These are phyloP conservation scores for Chaetomiaceae sp. DNA, from an alignment of 2,329 filamentous ascomycete genomes.

Conservation along the genomic window DNA sequence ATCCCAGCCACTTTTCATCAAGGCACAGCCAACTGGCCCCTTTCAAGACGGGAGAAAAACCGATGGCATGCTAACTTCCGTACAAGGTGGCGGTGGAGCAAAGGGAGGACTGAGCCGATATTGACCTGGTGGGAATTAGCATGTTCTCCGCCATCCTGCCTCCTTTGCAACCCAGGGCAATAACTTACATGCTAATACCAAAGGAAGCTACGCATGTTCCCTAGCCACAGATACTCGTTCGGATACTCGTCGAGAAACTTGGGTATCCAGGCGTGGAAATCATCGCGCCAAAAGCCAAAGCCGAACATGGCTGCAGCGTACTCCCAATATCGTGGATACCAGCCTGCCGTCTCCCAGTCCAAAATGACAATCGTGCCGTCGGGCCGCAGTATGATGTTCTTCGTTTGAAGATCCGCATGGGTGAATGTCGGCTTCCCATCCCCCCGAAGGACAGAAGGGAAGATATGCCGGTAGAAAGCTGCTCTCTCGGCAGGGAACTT, in stretches of 20 bases:
- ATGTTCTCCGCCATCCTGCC: too few relatives aligned
- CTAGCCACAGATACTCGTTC: neutral
- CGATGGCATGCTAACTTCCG: too few relatives aligned
- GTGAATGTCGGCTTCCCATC: neutral
- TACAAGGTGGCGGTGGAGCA: too few relatives aligned
- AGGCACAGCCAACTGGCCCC: too few relatives aligned
- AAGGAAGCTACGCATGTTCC: too few relatives aligned
- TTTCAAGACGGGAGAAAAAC: too few relatives aligned
- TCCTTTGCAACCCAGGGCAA: too few relatives aligned
- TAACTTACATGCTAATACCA: too few relatives aligned
- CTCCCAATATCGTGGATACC: slow-evolving; percentile 1
- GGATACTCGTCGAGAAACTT: neutral
- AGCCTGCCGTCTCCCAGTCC: neutral
- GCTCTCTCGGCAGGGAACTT: neutral
- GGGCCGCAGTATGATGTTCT: neutral
- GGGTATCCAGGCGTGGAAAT: neutral
- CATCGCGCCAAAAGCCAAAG: neutral
- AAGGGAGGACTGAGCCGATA: too few relatives aligned
- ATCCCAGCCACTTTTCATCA: too few relatives aligned
- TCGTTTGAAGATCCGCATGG: neutral
- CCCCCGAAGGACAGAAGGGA: neutral
- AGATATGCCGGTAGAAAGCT: neutral
- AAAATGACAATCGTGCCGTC: neutral
- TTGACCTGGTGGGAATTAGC: too few relatives aligned
- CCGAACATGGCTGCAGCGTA: neutral